Base-by-base conservation (phyloP, 768 basidiomycete genomes). In the Heimioporus sp. region DNA sequence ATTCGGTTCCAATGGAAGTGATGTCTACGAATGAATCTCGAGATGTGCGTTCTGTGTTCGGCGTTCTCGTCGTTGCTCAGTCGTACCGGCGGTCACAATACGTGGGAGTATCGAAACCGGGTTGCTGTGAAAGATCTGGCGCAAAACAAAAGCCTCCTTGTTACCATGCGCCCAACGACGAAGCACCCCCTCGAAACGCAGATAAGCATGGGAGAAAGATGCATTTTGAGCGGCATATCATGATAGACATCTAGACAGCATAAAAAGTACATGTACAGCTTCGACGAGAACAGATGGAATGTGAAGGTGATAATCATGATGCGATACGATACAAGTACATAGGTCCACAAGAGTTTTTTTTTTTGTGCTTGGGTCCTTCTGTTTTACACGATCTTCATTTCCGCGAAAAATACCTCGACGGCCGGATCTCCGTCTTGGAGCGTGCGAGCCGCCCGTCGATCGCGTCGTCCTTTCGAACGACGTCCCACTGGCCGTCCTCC, bases 391-490 rank as follows among this genome's bases (percentile, higher is more conserved):
- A n/a, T 5, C 13, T 19, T 61, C 51, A 66, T 43, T 54, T 57
- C 57, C 47, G 55, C 9, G 31, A 46, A 51, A 47, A 38, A n/a
- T 52, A 55, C 21, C 60, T 54, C 41, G 60, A 38, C 2, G 68
- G 64, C 35, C 57, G 53, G 34, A 58, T 55, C 28, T 70, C 64
- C 20, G 66, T 64, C 44, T 64, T 68, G 51, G 59, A 64, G 17
- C 66, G 61, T n/a, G 5, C 40, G 2, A 62, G 17, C 10, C 55
- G 55, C n/a, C 24, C 19, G 3, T 47, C 58, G 3, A 28, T 9
- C 40, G 19, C 38, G 0, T 61, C 61, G 0, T 51, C 56, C 51
- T 52, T 51, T 12, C 15, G 36, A 16, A 65, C 30, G 2, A 65
- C 9, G 38, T 59, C 60, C 59, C 60, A 59, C 4, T 28, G 8